Base-by-base conservation (phyloP, 345 rosid genomes). In the Acer yangbiense region DNA sequence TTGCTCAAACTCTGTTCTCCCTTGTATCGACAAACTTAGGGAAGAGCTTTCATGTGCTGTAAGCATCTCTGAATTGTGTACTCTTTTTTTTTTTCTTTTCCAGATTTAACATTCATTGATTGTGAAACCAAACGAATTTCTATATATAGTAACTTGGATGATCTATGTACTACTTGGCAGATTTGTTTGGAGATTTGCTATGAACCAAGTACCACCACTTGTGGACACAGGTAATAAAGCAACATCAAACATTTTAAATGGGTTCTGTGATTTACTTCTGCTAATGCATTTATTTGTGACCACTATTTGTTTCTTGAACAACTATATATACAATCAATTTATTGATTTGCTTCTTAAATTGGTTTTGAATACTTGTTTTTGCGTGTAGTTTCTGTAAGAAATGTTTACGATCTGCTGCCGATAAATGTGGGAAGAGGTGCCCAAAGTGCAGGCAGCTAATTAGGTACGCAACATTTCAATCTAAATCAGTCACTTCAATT, bases 31-130 rank as follows among this genome's bases (percentile, higher is more conserved):
- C 74, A 92, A 89, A 78, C 98, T 95, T 16, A 88, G 92, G 77
- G 97, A 94, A 13, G 99, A 95, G 61, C 89, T 95, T 67, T 96
- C 99, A 16, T 96, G 99, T 67, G 99, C 99, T 7, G 97, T 96
- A 84, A 86, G 92, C n/a, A 54, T 77, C 82, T 76, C 44, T 27
- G 23, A 4, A 58, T 70, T 25, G 77, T 61, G 62, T 32, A 44
- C 69, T 6, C 29, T 27, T 27, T 27, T 29, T 29, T 29, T 27
- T 27, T 27, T 27, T 8, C 61, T 44, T n/a, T 20, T 12, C 25
- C 16, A 29, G 35, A 65, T 73, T 68, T 23, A 6, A 32, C 11
- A 77, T 74, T 55, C 9, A 68, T 62, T 25, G 44, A 76, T 46
- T 73, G 57, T 6, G 57, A 50, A 16, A 71, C 8, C 54, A 72